Evolutionary conservation across 352 stramenopile species (phyloP).

Genomic region (Phytophthora megakarya): DNA sequence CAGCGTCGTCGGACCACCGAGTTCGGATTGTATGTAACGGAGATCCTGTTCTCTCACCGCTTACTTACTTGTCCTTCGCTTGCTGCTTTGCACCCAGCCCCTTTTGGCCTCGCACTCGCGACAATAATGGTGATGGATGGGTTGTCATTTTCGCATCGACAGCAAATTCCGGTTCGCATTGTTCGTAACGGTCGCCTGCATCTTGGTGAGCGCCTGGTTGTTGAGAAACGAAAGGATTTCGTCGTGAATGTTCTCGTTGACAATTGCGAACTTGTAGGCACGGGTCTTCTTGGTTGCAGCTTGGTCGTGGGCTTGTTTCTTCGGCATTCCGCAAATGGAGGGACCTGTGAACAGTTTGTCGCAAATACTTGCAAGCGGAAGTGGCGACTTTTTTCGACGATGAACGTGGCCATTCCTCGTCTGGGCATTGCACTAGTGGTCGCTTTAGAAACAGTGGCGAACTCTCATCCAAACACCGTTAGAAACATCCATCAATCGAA

Average conservation of each 20-base stretch:
- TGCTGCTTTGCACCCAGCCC: slow-evolving; percentile 18
- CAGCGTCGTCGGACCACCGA: too few species aligned
- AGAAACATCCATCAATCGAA: too few species aligned
- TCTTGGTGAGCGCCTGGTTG: slow-evolving; percentile 40
- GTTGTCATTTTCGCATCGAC: slow-evolving; percentile 38
- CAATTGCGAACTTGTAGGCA: not conserved
- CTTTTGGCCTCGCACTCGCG: slow-evolving; percentile 8
- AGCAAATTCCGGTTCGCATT: slow-evolving; percentile 31
- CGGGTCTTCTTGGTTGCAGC: not conserved
- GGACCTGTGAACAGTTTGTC: not conserved
- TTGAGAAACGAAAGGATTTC: slow-evolving; percentile 21
- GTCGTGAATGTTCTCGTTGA: not conserved
- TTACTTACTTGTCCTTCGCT: slow-evolving; percentile 20
- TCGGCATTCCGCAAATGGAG: not conserved
- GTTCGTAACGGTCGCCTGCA: slow-evolving; percentile 27
- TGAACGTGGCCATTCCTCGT: not conserved
- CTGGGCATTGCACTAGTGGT: too few species aligned
- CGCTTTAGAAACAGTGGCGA: too few species aligned
- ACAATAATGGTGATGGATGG: slow-evolving; percentile 17
- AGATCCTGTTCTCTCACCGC: slow-evolving; percentile 3
- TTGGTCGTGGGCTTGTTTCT: not conserved
- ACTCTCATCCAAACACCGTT: too few species aligned
- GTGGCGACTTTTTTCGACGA: not conserved
- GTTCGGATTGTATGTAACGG: too few species aligned
- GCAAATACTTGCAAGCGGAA: not conserved